Evolutionary conservation across 805 yeast genomes (phyloP).

Genomic region (Ogataea paraovalis): DNA sequence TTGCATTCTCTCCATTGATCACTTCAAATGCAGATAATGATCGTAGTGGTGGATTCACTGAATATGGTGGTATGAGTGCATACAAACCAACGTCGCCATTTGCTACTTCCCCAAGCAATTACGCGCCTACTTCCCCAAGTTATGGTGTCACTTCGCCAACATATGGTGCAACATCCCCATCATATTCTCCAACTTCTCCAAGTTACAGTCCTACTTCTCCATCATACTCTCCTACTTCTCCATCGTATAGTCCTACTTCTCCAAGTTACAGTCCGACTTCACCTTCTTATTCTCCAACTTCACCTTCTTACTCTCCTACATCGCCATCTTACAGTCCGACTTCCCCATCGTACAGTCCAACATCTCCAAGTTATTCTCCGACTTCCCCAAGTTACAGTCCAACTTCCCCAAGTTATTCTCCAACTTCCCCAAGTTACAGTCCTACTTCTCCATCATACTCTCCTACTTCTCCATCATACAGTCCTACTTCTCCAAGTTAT

Average conservation of each 20-base stretch:
- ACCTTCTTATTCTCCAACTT: conserved; percentile 65
- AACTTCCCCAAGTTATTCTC: conserved; percentile 69
- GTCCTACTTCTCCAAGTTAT: conserved; percentile 70
- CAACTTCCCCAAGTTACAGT: conserved; percentile 56
- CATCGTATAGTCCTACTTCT: conserved; percentile 61
- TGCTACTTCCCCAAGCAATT: conserved; percentile 43
- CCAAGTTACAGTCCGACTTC: conserved; percentile 67
- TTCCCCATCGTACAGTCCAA: conserved; percentile 46
- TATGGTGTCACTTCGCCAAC: conserved; percentile 59
- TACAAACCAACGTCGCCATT: conserved; percentile 54
- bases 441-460: conserved; percentile 74
- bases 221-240: conserved; percentile 70
- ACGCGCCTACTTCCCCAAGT: conserved; percentile 46
- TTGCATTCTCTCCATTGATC: conserved; percentile 88
- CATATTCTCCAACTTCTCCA: conserved; percentile 50
- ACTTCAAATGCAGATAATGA: conserved; percentile 81
- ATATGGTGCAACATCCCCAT: conserved; percentile 46
- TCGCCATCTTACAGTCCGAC: conserved; percentile 78
- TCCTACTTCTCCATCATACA: conserved; percentile 66
- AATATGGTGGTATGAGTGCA: conserved; percentile 64
- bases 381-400: conserved; percentile 71
- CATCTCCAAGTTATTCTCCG: conserved; percentile 48
- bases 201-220: conserved; percentile 59
- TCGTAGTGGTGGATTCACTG: conserved; percentile 78
- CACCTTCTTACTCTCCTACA: conserved; percentile 68